Evolutionary conservation across 305 asterid genomes (phyloP).

Genomic region (Fraxinus nigra): DNA sequence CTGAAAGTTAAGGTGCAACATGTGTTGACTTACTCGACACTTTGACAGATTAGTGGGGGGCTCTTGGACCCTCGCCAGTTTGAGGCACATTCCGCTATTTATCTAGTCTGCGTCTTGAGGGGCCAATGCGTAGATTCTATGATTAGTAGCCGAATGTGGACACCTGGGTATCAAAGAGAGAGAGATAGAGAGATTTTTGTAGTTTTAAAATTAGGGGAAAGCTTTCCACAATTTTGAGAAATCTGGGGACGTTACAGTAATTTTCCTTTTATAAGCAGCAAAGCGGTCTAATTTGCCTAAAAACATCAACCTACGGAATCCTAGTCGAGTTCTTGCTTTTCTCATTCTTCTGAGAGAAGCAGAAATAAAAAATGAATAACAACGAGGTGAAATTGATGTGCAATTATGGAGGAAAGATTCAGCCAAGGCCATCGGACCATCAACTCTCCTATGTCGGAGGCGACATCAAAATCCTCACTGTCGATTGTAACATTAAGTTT

Average conservation of each 20-base stretch:
- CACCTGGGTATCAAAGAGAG: too few species aligned
- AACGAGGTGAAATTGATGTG: slow-evolving; percentile 60
- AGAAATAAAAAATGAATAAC: slow-evolving; percentile 23
- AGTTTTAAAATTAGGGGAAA: background rate
- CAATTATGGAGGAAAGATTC: slow-evolving; percentile 79
- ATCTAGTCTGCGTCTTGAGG: too few species aligned
- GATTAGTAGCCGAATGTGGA: too few species aligned
- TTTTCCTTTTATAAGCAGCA: slow-evolving; percentile 15
- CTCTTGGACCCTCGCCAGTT: too few species aligned
- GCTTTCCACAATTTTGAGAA: background rate
- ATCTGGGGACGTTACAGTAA: slow-evolving; percentile 7
- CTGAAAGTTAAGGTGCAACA: too few species aligned
- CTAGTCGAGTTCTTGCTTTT: background rate
- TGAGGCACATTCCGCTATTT: too few species aligned
- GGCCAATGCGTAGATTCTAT: too few species aligned
- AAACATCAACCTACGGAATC: background rate
- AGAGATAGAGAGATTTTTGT: too few species aligned
- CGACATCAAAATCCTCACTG: slow-evolving; percentile 70
- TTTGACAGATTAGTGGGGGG: too few species aligned
- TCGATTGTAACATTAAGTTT: slow-evolving; percentile 54
- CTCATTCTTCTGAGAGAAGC: slow-evolving; percentile 21
- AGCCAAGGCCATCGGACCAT: slow-evolving; percentile 42
- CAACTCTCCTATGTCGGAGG: slow-evolving; percentile 77
- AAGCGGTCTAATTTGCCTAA: slow-evolving; percentile 13
- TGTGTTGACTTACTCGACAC: too few species aligned